Evolutionary conservation across 1,284 basidiomycete genomes (phyloP).

Genomic region (Cystobasidiaceae sp.): DNA sequence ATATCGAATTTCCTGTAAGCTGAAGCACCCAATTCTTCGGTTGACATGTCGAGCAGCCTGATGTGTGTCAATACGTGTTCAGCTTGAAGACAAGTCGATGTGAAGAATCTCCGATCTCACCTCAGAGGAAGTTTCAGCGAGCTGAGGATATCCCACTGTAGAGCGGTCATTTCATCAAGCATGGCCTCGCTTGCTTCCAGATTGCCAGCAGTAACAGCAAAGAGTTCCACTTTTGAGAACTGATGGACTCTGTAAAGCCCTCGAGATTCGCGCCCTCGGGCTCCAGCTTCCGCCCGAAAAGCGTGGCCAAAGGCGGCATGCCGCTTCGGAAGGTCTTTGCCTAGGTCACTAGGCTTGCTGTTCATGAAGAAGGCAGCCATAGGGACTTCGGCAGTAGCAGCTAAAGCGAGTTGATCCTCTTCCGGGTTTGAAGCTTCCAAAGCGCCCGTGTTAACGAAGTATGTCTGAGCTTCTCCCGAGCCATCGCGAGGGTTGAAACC

Average conservation of each 20-base stretch:
- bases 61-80: slow-evolving; percentile 19
- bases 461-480: slow-evolving; percentile 48
- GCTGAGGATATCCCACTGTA: slow-evolving; percentile 71
- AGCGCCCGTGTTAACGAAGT: slow-evolving; percentile 42
- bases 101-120: slow-evolving; percentile 53
- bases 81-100: not conserved
- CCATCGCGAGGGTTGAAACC: slow-evolving; percentile 87
- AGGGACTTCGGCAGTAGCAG: slow-evolving; percentile 60
- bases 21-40: slow-evolving; percentile 89
- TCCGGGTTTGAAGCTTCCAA: not conserved
- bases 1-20: slow-evolving; percentile 96
- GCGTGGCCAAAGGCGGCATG: slow-evolving; percentile 83
- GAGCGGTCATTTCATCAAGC: slow-evolving; percentile 70
- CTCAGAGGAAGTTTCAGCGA: slow-evolving; percentile 71
- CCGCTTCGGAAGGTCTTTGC: slow-evolving; percentile 59
- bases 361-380: slow-evolving; percentile 77
- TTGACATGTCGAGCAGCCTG: slow-evolving; percentile 95
- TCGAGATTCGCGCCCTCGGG: slow-evolving; percentile 80
- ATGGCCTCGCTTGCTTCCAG: slow-evolving; percentile 61
- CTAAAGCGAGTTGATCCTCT: slow-evolving; percentile 46
- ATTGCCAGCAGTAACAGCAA: slow-evolving; percentile 57
- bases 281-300: slow-evolving; percentile 93
- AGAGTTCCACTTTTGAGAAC: slow-evolving; percentile 91
- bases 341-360: slow-evolving; percentile 41
- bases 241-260: slow-evolving; percentile 96